Conservation (phyloP, 495 filamentous ascomycete species). For the Tuber calosporum region DNA sequence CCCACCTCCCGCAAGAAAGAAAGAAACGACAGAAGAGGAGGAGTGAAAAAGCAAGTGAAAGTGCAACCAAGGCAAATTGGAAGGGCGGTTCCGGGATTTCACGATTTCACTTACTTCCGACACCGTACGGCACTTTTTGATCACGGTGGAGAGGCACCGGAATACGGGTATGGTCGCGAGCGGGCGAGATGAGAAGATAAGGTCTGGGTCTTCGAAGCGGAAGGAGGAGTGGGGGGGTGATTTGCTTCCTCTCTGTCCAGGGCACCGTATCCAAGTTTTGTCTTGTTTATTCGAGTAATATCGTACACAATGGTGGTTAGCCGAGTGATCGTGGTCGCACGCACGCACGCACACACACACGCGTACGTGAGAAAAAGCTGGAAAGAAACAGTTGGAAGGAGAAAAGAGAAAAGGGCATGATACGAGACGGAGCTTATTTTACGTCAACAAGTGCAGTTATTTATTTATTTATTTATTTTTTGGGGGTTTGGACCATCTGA, state of each 20-base stretch:
- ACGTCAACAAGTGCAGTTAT: not conserved
- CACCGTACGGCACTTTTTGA: not conserved
- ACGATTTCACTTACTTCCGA: not conserved
- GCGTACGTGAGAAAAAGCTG: no score
- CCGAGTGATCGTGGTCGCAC: conserved; percentile 4
- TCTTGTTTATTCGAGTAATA: not conserved
- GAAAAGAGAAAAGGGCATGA: not conserved
- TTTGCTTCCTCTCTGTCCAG: not conserved
- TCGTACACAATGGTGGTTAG: not conserved
- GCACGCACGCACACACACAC: not conserved
- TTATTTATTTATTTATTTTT: not conserved
- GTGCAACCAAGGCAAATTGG: not conserved
- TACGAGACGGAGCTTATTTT: not conserved
- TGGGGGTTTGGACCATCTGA: not conserved
- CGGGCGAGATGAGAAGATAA: not conserved
- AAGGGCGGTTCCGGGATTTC: not conserved
- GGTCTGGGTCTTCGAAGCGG: not conserved
- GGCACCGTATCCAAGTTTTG: not conserved
- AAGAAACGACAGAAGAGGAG: not conserved
- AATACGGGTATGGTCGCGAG: not conserved
- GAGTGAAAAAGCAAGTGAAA: not conserved
- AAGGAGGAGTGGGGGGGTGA: not conserved
- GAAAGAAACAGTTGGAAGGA: not conserved
- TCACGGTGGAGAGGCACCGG: not conserved
- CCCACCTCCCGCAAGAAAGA: not conserved